A percentile compares a stretch with the other conserved stretches of the same genome.
phyloP scores from a whole-genome alignment of 768 basidiomycete species.

The Coprinellus micaceus region DNA sequence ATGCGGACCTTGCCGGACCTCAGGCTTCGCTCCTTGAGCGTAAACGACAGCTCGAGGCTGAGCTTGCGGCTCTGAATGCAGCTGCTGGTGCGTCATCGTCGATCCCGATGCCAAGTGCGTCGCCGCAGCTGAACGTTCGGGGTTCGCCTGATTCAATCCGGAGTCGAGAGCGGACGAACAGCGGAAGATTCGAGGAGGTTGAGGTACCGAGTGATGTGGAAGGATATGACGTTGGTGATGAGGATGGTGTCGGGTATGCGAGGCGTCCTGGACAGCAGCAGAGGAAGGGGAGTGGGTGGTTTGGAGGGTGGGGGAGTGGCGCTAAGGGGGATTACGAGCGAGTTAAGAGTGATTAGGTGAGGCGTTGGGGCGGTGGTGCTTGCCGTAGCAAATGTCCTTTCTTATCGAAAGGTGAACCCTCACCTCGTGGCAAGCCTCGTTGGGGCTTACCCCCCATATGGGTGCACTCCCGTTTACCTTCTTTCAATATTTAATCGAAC shows the following conservation, averaged over 20 bases:
- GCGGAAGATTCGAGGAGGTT: slow-evolving; percentile 61
- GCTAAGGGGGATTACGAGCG: slow-evolving; percentile 42
- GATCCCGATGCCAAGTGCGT: slow-evolving; percentile 30
- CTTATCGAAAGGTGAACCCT: no score
- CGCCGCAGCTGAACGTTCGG: slow-evolving; percentile 13
- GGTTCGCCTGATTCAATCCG: slow-evolving; percentile 37
- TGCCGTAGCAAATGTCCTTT: no score
- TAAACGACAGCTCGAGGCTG: slow-evolving; percentile 51
- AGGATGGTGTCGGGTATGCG: slow-evolving; percentile 22
- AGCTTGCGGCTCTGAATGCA: slow-evolving; percentile 48
- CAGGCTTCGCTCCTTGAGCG: slow-evolving; percentile 43
- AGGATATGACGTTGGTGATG: slow-evolving; percentile 51
- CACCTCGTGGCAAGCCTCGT: no score
- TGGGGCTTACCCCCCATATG: no score
- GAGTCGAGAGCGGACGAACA: slow-evolving; percentile 43
- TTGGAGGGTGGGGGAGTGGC: slow-evolving; percentile 43
- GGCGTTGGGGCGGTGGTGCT: no score
- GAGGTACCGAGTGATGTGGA: slow-evolving; percentile 71
- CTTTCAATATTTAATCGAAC: no score
- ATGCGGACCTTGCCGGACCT: slow-evolving; percentile 14
- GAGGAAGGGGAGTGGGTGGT: slow-evolving; percentile 44
- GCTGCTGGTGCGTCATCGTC: slow-evolving; percentile 19
- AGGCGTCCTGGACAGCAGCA: slow-evolving; percentile 27
- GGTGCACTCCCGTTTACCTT: no score
- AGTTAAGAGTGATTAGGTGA: slow-evolving; percentile 25